phyloP scores from a whole-genome alignment of 345 rosid species.

The Noccaea caerulescens region DNA sequence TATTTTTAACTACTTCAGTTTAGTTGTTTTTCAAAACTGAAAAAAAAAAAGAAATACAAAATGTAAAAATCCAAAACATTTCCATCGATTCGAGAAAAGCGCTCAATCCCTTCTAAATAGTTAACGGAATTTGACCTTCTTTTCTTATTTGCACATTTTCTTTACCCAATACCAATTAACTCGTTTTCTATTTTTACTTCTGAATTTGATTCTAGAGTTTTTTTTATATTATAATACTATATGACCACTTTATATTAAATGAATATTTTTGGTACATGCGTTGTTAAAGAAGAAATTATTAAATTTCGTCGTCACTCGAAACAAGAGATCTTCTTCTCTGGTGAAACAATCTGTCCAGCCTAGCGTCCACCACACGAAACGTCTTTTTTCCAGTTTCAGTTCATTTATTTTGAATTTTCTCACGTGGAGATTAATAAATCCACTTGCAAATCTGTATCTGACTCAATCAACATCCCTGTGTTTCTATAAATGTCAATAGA shows the following conservation, averaged over 20 bases:
- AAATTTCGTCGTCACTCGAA: slow-evolving; percentile 7
- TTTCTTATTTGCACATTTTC: no score
- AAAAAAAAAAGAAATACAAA: no score
- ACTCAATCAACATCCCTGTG: slow-evolving; percentile 12
- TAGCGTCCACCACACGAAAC: slow-evolving; percentile 16
- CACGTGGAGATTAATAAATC: slow-evolving; percentile 10
- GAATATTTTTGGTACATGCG: not conserved
- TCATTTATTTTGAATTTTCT: slow-evolving; percentile 23
- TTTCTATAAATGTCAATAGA: not conserved
- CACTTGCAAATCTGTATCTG: slow-evolving; percentile 21
- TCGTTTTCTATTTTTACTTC: not conserved
- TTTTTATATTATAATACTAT: not conserved
- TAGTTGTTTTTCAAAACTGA: no score
- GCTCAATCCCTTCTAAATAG: no score
- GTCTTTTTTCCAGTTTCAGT: slow-evolving; percentile 1
- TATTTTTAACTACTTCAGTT: no score
- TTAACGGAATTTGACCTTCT: no score
- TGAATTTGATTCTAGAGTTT: not conserved
- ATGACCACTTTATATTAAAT: slow-evolving; percentile 1
- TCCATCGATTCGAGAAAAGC: no score
- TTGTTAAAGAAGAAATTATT: slow-evolving; percentile 12
- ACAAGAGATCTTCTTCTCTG: slow-evolving; percentile 13
- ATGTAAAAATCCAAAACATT: no score
- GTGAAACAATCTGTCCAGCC: slow-evolving; percentile 13
- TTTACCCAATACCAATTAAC: not conserved